Percentiles rank a stretch among this genome's conserved stretches.
phyloP scores from a whole-genome alignment of 225 moss, liverwort and hornwort species.

The Marchantia paleacea region DNA sequence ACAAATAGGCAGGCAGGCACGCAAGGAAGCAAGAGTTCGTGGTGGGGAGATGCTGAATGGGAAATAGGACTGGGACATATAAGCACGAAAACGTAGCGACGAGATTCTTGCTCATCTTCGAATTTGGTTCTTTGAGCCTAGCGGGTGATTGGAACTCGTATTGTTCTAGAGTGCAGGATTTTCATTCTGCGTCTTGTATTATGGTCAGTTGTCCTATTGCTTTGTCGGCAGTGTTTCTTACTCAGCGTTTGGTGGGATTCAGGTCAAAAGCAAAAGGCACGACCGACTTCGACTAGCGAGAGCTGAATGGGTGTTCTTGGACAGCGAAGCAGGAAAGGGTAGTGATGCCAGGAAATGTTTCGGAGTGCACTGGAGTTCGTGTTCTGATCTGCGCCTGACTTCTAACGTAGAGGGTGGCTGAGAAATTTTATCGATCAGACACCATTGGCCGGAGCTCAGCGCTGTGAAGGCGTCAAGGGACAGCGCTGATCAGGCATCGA shows the following conservation, averaged over 20 bases:
- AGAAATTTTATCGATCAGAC: not conserved
- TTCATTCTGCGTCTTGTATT: not conserved
- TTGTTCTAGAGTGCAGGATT: not conserved
- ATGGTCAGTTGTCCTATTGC: not conserved
- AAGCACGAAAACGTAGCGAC: too few relatives aligned
- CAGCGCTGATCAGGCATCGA: not conserved
- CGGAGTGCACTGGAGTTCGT: not conserved
- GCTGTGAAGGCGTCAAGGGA: not conserved
- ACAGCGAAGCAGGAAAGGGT: not conserved
- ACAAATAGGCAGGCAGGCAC: not conserved
- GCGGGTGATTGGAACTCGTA: not conserved
- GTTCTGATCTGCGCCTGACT: not conserved
- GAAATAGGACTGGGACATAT: not conserved
- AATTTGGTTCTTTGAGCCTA: not conserved
- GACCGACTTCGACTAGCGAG: slow-evolving; percentile 1
- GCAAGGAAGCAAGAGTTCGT: not conserved
- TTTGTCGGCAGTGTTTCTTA: not conserved
- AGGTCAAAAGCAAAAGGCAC: slow-evolving; percentile 4
- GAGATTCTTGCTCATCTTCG: not conserved
- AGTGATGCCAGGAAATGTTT: slow-evolving; percentile 1
- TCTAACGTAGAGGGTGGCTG: too few relatives aligned
- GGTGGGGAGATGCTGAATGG: not conserved
- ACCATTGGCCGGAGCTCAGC: not conserved
- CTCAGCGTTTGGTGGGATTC: not conserved
- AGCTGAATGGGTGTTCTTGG: slow-evolving; percentile 14